Percentiles rank a stretch among this genome's conserved stretches.
phyloP scores from a whole-genome alignment of 768 basidiomycete genomes.

The Tulasnella sp. region DNA sequence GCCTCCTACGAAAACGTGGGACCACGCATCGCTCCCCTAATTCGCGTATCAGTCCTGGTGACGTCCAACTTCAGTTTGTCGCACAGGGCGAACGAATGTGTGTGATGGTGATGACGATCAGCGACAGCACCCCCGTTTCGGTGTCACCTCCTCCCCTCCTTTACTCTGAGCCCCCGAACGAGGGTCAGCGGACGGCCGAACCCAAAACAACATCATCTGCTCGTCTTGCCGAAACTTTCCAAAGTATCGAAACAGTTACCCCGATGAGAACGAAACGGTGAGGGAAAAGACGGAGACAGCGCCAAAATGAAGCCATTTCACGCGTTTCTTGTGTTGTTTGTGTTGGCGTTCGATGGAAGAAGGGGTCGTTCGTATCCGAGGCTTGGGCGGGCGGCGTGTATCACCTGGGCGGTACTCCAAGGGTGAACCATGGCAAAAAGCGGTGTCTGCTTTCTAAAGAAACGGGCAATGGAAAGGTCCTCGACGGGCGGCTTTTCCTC shows the following conservation, averaged over 20 bases:
- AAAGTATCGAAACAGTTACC: not conserved
- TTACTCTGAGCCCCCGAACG: not conserved
- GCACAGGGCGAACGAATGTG: not conserved
- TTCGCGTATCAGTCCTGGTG: not conserved
- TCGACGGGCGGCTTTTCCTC: not conserved
- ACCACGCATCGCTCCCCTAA: constrained; percentile 3
- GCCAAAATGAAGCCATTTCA: constrained; percentile 13
- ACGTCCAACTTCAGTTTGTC: not conserved
- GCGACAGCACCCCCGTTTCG: not conserved
- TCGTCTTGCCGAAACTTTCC: not conserved
- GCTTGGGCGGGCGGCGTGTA: not conserved
- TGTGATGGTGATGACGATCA: not conserved
- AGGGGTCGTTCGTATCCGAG: not conserved
- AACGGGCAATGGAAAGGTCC: not conserved
- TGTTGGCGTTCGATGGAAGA: not conserved
- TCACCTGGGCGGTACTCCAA: not conserved
- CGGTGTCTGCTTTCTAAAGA: not conserved
- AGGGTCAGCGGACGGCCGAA: not conserved
- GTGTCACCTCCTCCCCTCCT: not conserved
- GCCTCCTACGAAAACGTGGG: not conserved
- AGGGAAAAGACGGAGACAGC: not conserved
- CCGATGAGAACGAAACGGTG: not conserved
- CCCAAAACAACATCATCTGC: not conserved
- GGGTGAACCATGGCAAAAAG: not conserved
- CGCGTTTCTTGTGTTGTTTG: not conserved